phyloP scores from a whole-genome alignment of 164 flowering plant genomes.

The Pachysandra terminalis region DNA sequence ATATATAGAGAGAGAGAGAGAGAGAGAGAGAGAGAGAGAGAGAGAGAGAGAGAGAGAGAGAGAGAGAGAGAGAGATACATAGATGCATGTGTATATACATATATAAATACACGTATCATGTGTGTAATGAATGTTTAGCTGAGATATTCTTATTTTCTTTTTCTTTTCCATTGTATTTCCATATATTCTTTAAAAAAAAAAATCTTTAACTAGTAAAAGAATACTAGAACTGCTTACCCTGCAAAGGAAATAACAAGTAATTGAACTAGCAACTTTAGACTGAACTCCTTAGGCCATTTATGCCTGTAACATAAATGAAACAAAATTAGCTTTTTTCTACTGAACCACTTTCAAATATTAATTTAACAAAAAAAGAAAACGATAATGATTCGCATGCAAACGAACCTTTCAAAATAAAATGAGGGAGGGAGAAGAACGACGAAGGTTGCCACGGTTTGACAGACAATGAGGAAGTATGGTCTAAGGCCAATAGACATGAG shows the following conservation, averaged over 20 bases:
- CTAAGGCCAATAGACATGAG: constrained; percentile 24
- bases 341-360: not conserved
- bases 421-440: constrained; percentile 23
- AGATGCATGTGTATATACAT: too few species aligned
- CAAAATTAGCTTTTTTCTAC: not conserved
- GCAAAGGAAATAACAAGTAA: constrained; percentile 51
- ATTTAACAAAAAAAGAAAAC: too few species aligned
- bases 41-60: too few species aligned
- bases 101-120: too few species aligned
- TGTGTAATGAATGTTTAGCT: too few species aligned
- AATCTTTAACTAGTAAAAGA: too few species aligned
- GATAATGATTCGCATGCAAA: not conserved
- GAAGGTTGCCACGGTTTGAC: constrained; percentile 19
- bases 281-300: constrained; percentile 57
- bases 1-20: too few species aligned
- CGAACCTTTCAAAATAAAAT: constrained; percentile 27
- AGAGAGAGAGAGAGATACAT: too few species aligned
- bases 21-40: too few species aligned
- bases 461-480: constrained; percentile 22
- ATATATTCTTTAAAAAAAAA: too few species aligned
- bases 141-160: too few species aligned
- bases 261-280: constrained; percentile 43
- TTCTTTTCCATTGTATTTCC: too few species aligned
- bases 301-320: constrained; percentile 34
- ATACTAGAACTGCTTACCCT: constrained; percentile 7